Evolutionary conservation across 768 basidiomycete genomes (phyloP).

Genomic region (Crassisporium funariophilum): DNA sequence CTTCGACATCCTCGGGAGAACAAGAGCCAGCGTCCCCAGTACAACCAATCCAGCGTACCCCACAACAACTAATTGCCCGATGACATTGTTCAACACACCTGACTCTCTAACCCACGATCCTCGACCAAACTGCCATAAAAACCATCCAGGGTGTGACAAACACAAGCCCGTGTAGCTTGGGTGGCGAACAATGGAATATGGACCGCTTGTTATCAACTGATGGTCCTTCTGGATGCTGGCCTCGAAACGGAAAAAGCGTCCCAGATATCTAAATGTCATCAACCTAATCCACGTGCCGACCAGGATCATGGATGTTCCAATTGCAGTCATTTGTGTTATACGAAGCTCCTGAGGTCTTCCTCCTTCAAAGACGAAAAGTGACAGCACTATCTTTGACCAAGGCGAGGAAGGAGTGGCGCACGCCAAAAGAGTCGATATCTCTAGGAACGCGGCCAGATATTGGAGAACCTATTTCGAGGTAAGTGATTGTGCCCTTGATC

Average conservation of each 20-base stretch:
- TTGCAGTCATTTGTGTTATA: neutral
- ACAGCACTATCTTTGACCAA: slow-evolving; percentile 6
- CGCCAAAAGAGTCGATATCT: slow-evolving; percentile 14
- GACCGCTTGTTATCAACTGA: slow-evolving; percentile 43
- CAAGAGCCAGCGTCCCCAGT: slow-evolving; percentile 20
- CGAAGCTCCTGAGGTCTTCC: slow-evolving; percentile 7
- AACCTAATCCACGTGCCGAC: slow-evolving; percentile 10
- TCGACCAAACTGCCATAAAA: slow-evolving; percentile 10
- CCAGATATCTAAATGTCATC: slow-evolving; percentile 14
- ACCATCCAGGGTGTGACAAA: slow-evolving; percentile 13
- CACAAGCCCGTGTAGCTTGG: slow-evolving; percentile 44
- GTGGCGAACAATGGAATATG: slow-evolving; percentile 46
- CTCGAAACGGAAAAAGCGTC: slow-evolving; percentile 21
- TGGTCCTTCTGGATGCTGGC: slow-evolving; percentile 42
- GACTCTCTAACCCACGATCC: slow-evolving; percentile 21
- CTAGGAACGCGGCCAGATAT: slow-evolving; percentile 4
- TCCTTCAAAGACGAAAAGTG: slow-evolving; percentile 4
- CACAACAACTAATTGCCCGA: slow-evolving; percentile 28
- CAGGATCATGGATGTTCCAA: slow-evolving; percentile 12
- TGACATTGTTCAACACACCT: slow-evolving; percentile 26
- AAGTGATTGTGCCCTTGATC: neutral
- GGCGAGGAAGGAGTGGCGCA: slow-evolving; percentile 5
- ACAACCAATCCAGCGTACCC: slow-evolving; percentile 28
- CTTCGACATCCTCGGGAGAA: slow-evolving; percentile 34
- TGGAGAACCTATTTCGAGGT: slow-evolving; percentile 1